Conservation (phyloP, 225 moss, liverwort and hornwort species). For the Sphagnum tenellum region DNA sequence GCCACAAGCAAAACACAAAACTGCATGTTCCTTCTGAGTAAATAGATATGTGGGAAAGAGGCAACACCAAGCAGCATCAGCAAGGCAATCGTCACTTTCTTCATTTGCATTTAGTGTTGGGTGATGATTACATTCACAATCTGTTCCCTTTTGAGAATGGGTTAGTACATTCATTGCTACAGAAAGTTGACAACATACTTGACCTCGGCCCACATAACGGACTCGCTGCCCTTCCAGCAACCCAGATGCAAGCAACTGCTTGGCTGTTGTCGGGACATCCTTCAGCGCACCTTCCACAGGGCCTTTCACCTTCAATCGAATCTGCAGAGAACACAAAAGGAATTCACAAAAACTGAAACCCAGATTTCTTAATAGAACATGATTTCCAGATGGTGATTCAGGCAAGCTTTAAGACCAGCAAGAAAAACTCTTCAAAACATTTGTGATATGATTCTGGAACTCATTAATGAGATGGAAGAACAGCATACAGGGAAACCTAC, state of each 20-base stretch:
- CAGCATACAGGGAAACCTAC: too few relatives aligned
- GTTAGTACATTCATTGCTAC: neutral
- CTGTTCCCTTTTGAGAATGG: neutral
- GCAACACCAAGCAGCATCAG: slow-evolving; percentile 6
- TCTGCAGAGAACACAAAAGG: slow-evolving; percentile 19
- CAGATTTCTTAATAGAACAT: neutral
- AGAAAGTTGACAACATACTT: slow-evolving; percentile 29
- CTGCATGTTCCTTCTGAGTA: neutral
- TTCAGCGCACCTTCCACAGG: slow-evolving; percentile 33
- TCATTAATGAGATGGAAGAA: neutral
- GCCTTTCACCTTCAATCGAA: slow-evolving; percentile 54
- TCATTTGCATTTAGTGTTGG: neutral
- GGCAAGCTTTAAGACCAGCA: neutral
- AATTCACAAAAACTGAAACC: slow-evolving; percentile 4
- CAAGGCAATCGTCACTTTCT: neutral
- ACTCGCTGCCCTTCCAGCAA: slow-evolving; percentile 82
- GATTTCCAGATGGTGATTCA: neutral
- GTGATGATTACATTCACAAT: too few relatives aligned
- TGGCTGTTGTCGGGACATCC: slow-evolving; percentile 82
- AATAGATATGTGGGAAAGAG: slow-evolving; percentile 4
- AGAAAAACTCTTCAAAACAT: neutral
- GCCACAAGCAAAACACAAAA: neutral
- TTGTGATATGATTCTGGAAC: slow-evolving; percentile 1
- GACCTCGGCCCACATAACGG: slow-evolving; percentile 73
- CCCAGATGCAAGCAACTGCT: slow-evolving; percentile 72